These are phyloP conservation scores for Linaria vulgaris DNA, from an alignment of 257 asterid species.

Conservation along the genomic window DNA sequence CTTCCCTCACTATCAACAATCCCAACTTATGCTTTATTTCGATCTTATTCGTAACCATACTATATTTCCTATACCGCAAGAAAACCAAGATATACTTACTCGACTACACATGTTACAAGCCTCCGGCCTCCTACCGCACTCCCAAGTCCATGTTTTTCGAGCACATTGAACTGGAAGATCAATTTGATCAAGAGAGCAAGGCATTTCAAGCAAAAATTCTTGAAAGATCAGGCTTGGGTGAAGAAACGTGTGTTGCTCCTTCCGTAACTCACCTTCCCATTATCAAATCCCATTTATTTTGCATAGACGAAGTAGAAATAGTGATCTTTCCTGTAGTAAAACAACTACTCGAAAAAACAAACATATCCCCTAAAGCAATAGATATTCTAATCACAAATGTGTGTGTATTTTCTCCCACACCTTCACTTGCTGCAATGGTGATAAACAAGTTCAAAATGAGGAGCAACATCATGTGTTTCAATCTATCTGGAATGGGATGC, in stretches of 20 bases:
- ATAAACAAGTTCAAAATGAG: slow-evolving; percentile 45
- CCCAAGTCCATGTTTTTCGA: slow-evolving; percentile 26
- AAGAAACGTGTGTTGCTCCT: slow-evolving; percentile 29
- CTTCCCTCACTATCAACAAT: slow-evolving; percentile 13
- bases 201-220: slow-evolving; percentile 35
- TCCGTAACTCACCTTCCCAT: slow-evolving; percentile 25
- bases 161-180: slow-evolving; percentile 29
- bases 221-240: slow-evolving; percentile 39
- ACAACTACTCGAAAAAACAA: slow-evolving; percentile 24
- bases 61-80: slow-evolving; percentile 19
- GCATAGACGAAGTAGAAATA: slow-evolving; percentile 27
- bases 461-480: slow-evolving; percentile 33
- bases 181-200: slow-evolving; percentile 24
- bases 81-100: slow-evolving; percentile 21
- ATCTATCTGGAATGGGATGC: slow-evolving; percentile 57
- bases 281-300: slow-evolving; percentile 17
- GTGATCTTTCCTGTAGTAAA: slow-evolving; percentile 33
- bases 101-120: slow-evolving; percentile 38
- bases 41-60: slow-evolving; percentile 18
- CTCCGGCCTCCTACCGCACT: slow-evolving; percentile 27
- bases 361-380: slow-evolving; percentile 26
- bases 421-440: slow-evolving; percentile 49
- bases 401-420: too few species aligned
- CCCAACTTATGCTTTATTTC: slow-evolving; percentile 13
- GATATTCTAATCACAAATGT: slow-evolving; percentile 39